phyloP scores from a whole-genome alignment of 2,329 filamentous ascomycete genomes.

The Amauroascus niger region DNA sequence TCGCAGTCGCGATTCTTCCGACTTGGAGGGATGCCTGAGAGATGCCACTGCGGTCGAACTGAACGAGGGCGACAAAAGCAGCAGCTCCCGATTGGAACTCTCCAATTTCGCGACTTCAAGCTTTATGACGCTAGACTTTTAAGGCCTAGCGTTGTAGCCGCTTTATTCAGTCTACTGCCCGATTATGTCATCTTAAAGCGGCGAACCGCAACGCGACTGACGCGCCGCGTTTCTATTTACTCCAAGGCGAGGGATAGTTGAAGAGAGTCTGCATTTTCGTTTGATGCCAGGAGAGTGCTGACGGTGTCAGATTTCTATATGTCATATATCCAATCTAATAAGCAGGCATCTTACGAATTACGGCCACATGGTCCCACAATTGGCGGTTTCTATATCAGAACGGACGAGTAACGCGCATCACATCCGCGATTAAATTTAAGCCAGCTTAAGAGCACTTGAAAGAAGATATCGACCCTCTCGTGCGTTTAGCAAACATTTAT shows the following conservation, averaged over 20 bases:
- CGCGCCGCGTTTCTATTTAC: background rate
- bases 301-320: too few species aligned
- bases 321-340: too few species aligned
- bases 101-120: conserved; percentile 8
- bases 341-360: too few species aligned
- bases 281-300: background rate
- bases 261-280: background rate
- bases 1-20: background rate
- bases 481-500: background rate
- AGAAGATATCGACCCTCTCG: too few species aligned
- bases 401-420: too few species aligned
- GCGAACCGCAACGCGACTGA: background rate
- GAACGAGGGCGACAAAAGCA: background rate
- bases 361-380: too few species aligned
- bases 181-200: conserved; percentile 4
- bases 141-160: background rate
- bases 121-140: conserved; percentile 7
- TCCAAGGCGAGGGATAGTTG: background rate
- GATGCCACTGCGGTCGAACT: background rate
- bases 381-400: too few species aligned
- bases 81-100: background rate
- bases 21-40: background rate
- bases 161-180: background rate
- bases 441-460: too few species aligned
- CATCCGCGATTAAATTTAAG: too few species aligned